Conservation (phyloP, 2,329 filamentous ascomycete genomes). For the Ilyonectria mors-panacis region DNA sequence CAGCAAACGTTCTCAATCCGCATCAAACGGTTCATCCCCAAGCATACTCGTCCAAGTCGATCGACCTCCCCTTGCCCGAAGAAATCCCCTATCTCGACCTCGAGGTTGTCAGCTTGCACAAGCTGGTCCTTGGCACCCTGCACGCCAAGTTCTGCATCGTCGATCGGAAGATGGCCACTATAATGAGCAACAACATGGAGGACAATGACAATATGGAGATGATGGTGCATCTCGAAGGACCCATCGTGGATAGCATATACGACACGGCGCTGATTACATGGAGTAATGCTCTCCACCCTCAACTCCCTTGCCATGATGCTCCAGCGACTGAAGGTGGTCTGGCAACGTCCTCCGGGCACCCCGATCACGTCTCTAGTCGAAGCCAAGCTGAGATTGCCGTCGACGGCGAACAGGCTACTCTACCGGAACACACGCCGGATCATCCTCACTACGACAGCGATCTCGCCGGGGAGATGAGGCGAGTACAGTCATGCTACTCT, state of each 20-base stretch:
- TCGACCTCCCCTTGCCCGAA: constrained; percentile 72
- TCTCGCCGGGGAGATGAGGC: constrained; percentile 72
- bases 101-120: constrained; percentile 81
- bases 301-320: constrained; percentile 24
- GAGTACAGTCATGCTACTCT: constrained; percentile 72
- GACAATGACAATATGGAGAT: constrained; percentile 88
- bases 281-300: constrained; percentile 67
- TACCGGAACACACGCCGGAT: constrained; percentile 70
- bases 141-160: constrained; percentile 85
- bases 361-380: neutral
- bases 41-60: constrained; percentile 70
- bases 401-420: constrained; percentile 17
- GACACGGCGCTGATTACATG: constrained; percentile 82
- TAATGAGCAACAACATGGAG: constrained; percentile 85
- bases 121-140: constrained; percentile 79
- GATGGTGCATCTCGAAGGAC: constrained; percentile 82
- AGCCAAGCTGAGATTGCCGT: neutral
- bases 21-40: constrained; percentile 72
- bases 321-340: constrained; percentile 16
- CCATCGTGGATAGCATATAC: constrained; percentile 82
- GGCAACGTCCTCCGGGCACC: constrained; percentile 13
- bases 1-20: constrained; percentile 75
- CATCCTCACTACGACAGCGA: constrained; percentile 76
- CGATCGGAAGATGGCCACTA: constrained; percentile 77
- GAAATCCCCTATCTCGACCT: constrained; percentile 82